Evolutionary conservation across 805 yeast species (phyloP).

Genomic region (Wickerhamomyces silvicola): DNA sequence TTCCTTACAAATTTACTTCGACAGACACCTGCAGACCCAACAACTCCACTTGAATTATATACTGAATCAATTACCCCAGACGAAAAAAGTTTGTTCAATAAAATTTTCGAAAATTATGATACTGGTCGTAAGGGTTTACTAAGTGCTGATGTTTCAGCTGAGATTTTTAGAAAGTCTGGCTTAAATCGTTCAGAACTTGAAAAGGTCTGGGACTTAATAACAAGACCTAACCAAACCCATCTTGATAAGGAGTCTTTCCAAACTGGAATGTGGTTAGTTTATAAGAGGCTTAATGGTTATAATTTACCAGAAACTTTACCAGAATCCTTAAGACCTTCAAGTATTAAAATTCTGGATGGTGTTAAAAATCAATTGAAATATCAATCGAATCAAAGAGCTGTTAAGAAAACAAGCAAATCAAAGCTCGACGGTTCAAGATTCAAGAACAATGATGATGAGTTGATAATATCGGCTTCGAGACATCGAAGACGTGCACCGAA

Average conservation of each 20-base stretch:
- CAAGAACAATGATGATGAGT: conserved; percentile 69
- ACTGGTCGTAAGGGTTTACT: conserved; percentile 59
- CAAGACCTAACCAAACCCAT: conserved; percentile 73
- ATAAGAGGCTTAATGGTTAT: conserved; percentile 81
- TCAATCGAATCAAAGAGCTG: no score
- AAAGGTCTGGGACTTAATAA: conserved; percentile 84
- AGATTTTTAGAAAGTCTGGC: conserved; percentile 86
- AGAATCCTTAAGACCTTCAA: conserved; percentile 85
- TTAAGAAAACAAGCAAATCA: no score
- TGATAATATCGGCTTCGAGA: conserved; percentile 57
- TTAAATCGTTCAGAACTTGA: conserved; percentile 83
- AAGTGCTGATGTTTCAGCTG: conserved; percentile 81
- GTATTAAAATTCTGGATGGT: conserved; percentile 64
- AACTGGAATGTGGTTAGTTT: conserved; percentile 94
- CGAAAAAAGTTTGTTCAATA: conserved; percentile 81
- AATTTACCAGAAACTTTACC: conserved; percentile 81
- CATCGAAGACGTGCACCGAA: conserved; percentile 45
- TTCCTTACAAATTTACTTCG: conserved; percentile 51
- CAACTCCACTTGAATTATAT: conserved; percentile 23
- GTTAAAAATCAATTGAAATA: conserved; percentile 52
- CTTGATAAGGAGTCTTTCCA: conserved; percentile 88
- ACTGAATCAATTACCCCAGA: conserved; percentile 61
- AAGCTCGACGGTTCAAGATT: conserved; percentile 38
- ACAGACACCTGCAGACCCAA: conserved; percentile 29
- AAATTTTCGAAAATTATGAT: conserved; percentile 88